Base-by-base conservation (phyloP, 2,329 filamentous ascomycete genomes). In the Colletotrichum incanum region DNA sequence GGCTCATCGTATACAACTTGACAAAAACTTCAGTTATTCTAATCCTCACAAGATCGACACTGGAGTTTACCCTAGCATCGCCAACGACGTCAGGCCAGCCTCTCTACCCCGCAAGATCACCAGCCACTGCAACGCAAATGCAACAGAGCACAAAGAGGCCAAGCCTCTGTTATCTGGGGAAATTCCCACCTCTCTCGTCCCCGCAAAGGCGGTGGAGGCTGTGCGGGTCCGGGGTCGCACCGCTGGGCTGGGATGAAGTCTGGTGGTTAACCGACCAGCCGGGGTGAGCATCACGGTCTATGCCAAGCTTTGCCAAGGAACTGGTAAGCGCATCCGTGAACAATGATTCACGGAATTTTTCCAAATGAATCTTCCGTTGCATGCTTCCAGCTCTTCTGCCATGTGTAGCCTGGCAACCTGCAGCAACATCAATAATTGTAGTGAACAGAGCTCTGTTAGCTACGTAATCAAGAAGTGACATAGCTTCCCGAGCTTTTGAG, bases 281-380 rank as follows among this genome's bases (percentile, higher is more conserved):
- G 41, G 11, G 20, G 39, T 20, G 5, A n/a, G 39, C 34, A 56
- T 39, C 28, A 37, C 26, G 45, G 45, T 18, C 8, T 37, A 45
- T 37, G 67, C 67, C 71, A 73, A 73, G 71, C 56, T 47, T 43
- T 56, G 71, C 71, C 71, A 73, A 73, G 71, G 5, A 56, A 49
- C 34, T 43, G 60, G 58, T 23, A 66, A 45, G 49, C 61, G 20
- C 66, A 63, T 70, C 49, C 60, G 20, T 31, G 56, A 56, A 9
- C 28, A 41, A 2, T 71, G 71, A 73, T 73, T 73, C 71, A 71
- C 49, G 71, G 71, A 66, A 73, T 61, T n/a, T 18, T 16, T 6
- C 37, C 37, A 20, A 14, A 7, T 12, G 43, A 65, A 62, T 73
- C 41, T n/a, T 73, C 71, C 71, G 71, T 37, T 65, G 43, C 66